Evolutionary conservation across 2,329 filamentous ascomycete genomes (phyloP), one percentile per base, ranked within the genome.

Genomic region (Fusarium paranaense): DNA sequence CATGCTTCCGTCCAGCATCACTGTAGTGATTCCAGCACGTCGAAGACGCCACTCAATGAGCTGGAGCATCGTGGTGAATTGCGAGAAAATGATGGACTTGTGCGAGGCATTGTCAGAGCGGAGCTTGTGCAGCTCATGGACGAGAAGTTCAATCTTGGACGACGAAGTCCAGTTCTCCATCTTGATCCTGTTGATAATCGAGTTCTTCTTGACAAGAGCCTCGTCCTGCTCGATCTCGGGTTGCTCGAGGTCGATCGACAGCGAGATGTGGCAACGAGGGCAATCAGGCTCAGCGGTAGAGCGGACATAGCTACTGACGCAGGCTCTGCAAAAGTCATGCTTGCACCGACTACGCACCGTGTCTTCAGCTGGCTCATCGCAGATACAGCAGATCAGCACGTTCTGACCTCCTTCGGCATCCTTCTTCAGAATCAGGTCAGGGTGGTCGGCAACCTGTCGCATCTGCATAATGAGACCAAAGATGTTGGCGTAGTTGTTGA

Each of bases 381-480:
- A 99, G 77, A 99, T 97, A 82, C 94, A 94, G 84, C 96, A 98
- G 47, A 98, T 92, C 38, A 98, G 86, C 14, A 98, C 88, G 73
- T 98, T 98, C 82, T 98, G 95, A 3, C 95, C 95, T 62, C 94
- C 94, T 76, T 95, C 91, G 4, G 89, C 90, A 71, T 96, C 90
- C 84, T 97, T 98, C 85, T 96, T 97, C 71, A 98, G 84, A 58
- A 99, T 93, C 38, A 99, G 84, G 83, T 99, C 97, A 0, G 97
- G 97, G 80, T 99, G 97, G 76, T 99, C 97, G 9, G 97, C 95
- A 30, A 98, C 94, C 85, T 99, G 97, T 64, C 97, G 93, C 96
- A 99, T 98, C 83, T 98, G 95, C 95, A 98, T 98, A 80, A 99
- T 98, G 64, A 99, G 89, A 80, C 95, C 96, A 79, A 99, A 99